These are phyloP conservation scores for Rhododendron williamsianum DNA, from an alignment of 148 eudicot genomes.

Conservation along the genomic window DNA sequence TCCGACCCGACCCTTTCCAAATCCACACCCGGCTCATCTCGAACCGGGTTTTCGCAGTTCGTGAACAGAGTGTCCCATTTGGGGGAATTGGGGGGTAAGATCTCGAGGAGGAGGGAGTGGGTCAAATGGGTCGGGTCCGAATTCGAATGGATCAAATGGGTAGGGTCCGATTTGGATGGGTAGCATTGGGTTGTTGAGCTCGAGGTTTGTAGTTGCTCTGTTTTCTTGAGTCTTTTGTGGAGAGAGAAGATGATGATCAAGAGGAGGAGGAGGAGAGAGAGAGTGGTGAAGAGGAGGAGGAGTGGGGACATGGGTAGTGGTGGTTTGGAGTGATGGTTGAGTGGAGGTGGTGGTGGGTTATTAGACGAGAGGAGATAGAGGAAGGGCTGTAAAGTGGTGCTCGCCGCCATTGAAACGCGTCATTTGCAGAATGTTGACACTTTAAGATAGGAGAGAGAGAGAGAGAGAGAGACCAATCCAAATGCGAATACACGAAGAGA, in stretches of 20 bases:
- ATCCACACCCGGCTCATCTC: constrained; percentile 19
- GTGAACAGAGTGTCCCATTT: constrained; percentile 27
- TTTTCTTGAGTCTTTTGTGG: constrained; percentile 16
- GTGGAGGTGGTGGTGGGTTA: neutral
- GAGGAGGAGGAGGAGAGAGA: constrained; percentile 9
- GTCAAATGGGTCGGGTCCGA: constrained; percentile 26
- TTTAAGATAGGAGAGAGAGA: neutral
- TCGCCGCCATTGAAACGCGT: constrained; percentile 28
- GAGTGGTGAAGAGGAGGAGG: neutral
- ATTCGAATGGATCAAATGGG: constrained; percentile 22
- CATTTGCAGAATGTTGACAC: constrained; percentile 15
- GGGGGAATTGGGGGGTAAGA: constrained; percentile 43
- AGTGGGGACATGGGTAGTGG: constrained; percentile 8
- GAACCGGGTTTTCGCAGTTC: constrained; percentile 23
- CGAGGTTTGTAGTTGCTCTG: neutral
- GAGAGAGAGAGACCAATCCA: neutral
- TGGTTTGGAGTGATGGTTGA: neutral
- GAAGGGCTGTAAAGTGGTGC: neutral
- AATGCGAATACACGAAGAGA: too few relatives aligned
- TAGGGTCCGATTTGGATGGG: constrained; percentile 20
- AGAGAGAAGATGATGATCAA: constrained; percentile 28
- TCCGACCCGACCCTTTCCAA: constrained; percentile 10
- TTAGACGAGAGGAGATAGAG: neutral
- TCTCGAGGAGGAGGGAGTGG: constrained; percentile 33
- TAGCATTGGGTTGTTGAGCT: constrained; percentile 13